Conservation (phyloP, 2,329 filamentous ascomycete species). For the Chaetomiaceae sp. region DNA sequence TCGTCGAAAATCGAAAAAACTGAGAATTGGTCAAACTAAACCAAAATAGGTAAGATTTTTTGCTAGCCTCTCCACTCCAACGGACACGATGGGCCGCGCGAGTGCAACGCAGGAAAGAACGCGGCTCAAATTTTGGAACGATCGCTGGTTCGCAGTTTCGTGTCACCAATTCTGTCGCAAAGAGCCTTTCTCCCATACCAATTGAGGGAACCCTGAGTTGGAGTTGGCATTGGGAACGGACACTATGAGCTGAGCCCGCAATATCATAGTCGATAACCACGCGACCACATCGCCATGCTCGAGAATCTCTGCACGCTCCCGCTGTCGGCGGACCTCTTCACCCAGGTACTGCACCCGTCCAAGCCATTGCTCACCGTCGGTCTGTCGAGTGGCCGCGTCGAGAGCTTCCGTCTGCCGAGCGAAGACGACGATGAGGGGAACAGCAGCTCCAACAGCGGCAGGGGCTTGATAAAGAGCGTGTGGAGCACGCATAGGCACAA, state of each 20-base stretch:
- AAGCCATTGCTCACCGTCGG: constrained; percentile 84
- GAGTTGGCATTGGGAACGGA: background rate
- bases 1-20: too few species aligned
- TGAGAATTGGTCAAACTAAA: too few species aligned
- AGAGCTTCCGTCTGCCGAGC: constrained; percentile 70
- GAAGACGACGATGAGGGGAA: constrained; percentile 47
- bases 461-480: constrained; percentile 70
- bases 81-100: too few species aligned
- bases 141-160: too few species aligned
- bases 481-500: constrained; percentile 92
- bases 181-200: background rate
- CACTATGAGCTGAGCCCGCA: constrained; percentile 6
- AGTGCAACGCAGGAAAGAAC: too few species aligned
- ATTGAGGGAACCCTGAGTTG: too few species aligned
- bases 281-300: constrained; percentile 56
- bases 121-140: too few species aligned
- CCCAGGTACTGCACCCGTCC: constrained; percentile 79
- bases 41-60: too few species aligned
- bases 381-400: constrained; percentile 77
- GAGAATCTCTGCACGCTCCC: constrained; percentile 90
- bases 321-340: constrained; percentile 79
- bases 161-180: too few species aligned
- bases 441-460: constrained; percentile 55
- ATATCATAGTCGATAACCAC: background rate
- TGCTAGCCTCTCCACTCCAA: too few species aligned